Evolutionary conservation across 345 rosid species (phyloP).

Genomic region (Citrus mangshanensis): DNA sequence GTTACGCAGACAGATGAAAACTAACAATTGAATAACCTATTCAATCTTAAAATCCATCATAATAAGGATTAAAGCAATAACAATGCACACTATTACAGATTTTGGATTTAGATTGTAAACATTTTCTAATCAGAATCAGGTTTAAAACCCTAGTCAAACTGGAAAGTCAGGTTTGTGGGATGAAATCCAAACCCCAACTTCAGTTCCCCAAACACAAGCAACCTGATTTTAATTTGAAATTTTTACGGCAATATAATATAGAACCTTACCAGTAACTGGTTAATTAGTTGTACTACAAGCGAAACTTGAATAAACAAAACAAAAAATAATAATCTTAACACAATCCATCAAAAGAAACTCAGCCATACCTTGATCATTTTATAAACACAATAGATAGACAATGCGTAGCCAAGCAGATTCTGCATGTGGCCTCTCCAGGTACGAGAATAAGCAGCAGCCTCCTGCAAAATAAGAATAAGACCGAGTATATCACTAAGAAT

Average conservation of each 20-base stretch:
- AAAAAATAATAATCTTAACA: background rate
- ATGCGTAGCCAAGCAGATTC: conserved; percentile 95
- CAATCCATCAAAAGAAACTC: conserved; percentile 9
- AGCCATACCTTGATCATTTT: conserved; percentile 88
- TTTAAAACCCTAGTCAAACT: background rate
- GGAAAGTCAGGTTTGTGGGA: background rate
- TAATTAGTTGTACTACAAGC: background rate
- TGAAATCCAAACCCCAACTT: background rate
- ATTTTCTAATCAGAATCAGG: background rate
- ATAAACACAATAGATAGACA: conserved; percentile 90
- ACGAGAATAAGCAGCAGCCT: conserved; percentile 91
- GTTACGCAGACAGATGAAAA: background rate
- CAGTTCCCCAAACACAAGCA: background rate
- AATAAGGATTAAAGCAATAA: background rate
- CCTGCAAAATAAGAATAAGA: conserved; percentile 43
- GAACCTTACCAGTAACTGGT: background rate
- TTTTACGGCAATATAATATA: background rate
- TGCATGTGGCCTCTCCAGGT: conserved; percentile 98
- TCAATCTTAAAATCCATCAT: background rate
- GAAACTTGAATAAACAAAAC: background rate
- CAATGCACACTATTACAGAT: background rate
- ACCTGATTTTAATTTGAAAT: background rate
- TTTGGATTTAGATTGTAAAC: background rate
- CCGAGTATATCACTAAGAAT: background rate
- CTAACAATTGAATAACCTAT: background rate